Percentiles rank a stretch among this genome's conserved stretches.
phyloP scores from a whole-genome alignment of 192 early-diverging fungal species.

The Backusella macrospora region DNA sequence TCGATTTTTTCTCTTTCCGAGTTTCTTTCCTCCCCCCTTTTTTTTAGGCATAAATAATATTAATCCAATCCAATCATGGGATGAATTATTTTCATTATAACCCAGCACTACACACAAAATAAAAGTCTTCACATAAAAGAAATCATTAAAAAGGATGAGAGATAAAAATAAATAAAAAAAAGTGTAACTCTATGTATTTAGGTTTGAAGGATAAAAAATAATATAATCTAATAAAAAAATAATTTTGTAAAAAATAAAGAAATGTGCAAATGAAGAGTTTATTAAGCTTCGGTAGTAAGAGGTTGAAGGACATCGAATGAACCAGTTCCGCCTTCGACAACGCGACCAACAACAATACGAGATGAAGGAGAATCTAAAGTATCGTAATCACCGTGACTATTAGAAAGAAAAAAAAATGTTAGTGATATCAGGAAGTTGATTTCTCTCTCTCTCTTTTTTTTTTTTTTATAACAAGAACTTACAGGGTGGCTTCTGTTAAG shows the following conservation, averaged over 20 bases:
- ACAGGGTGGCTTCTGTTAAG: constrained; percentile 87
- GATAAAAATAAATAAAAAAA: neutral
- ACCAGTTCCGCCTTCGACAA: constrained; percentile 92
- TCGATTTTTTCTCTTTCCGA: too few species aligned
- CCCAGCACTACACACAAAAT: too few species aligned
- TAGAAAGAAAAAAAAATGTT: constrained; percentile 21
- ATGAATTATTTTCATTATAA: too few species aligned
- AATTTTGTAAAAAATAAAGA: neutral
- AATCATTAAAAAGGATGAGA: neutral
- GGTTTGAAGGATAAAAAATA: neutral
- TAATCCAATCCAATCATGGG: too few species aligned
- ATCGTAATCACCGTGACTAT: constrained; percentile 83
- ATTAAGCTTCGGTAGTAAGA: constrained; percentile 28
- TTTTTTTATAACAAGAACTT: constrained; percentile 31
- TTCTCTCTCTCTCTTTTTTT: neutral
- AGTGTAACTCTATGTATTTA: neutral
- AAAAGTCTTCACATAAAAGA: neutral
- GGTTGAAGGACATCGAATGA: constrained; percentile 85
- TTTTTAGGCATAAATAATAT: too few species aligned
- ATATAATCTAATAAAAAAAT: neutral
- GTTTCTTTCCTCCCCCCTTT: too few species aligned
- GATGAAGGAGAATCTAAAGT: constrained; percentile 88
- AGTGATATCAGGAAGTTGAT: constrained; percentile 15
- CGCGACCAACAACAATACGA: constrained; percentile 92
- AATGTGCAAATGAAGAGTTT: constrained; percentile 3